A percentile compares a stretch with the other conserved stretches of the same genome.
These are phyloP conservation scores for Aspergillus glaucus DNA, from an alignment of 2,329 filamentous ascomycete genomes.

Conservation along the genomic window DNA sequence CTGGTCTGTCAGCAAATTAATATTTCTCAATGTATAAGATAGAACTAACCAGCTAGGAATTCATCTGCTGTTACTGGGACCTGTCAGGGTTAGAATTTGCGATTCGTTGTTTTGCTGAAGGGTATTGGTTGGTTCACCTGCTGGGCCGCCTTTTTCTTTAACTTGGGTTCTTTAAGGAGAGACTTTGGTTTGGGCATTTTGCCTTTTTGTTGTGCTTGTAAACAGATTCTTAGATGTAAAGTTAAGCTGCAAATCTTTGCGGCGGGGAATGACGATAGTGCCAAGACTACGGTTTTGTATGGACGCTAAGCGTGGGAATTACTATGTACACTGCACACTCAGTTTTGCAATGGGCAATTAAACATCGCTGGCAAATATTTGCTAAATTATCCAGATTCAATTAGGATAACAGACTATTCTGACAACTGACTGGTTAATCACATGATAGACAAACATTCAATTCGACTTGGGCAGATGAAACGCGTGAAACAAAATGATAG, in stretches of 20 bases:
- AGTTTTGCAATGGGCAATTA: too few relatives aligned
- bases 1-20: constrained; percentile 21
- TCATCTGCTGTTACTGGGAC: constrained; percentile 59
- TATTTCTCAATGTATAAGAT: not conserved
- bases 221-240: not conserved
- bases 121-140: constrained; percentile 20
- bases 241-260: not conserved
- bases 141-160: constrained; percentile 37
- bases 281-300: not conserved
- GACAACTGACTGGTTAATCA: too few relatives aligned
- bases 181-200: constrained; percentile 36
- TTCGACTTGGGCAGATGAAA: too few relatives aligned
- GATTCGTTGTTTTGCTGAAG: too few relatives aligned
- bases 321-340: not conserved
- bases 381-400: too few relatives aligned
- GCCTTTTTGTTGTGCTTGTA: not conserved
- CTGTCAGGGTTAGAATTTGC: constrained; percentile 21
- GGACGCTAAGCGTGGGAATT: not conserved
- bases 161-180: constrained; percentile 37
- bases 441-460: too few relatives aligned
- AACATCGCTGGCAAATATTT: too few relatives aligned
- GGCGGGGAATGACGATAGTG: not conserved
- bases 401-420: too few relatives aligned
- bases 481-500: too few relatives aligned
- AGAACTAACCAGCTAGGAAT: constrained; percentile 53